These are phyloP conservation scores for Candida adriatica DNA, from an alignment of 805 yeast species.

Conservation along the genomic window DNA sequence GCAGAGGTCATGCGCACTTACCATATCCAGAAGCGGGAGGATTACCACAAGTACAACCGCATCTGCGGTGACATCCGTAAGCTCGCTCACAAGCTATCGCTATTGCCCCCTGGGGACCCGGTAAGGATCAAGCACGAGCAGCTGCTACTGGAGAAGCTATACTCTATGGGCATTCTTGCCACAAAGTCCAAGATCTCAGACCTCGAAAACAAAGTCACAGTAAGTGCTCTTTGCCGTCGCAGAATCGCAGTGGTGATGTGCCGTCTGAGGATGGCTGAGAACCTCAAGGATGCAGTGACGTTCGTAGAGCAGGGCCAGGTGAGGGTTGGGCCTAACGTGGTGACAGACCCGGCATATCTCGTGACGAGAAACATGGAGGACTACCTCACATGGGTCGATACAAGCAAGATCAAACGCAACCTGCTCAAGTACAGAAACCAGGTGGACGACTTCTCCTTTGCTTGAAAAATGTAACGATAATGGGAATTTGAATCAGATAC, in stretches of 20 bases:
- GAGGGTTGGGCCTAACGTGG: constrained; percentile 91
- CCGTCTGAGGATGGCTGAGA: constrained; percentile 88
- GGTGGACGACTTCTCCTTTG: constrained; percentile 51
- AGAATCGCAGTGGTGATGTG: constrained; percentile 94
- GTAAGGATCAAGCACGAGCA: constrained; percentile 85
- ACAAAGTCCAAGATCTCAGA: constrained; percentile 89
- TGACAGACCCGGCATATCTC: constrained; percentile 92
- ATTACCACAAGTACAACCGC: constrained; percentile 88
- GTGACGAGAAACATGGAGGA: constrained; percentile 94
- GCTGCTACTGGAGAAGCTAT: constrained; percentile 77
- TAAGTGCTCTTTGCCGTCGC: constrained; percentile 86
- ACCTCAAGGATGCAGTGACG: constrained; percentile 79
- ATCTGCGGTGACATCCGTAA: constrained; percentile 90
- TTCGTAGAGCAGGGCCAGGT: constrained; percentile 97
- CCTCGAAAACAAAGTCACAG: constrained; percentile 85
- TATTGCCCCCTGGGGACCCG: constrained; percentile 83
- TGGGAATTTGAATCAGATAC: too few relatives aligned
- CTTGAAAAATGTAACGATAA: constrained; percentile 21
- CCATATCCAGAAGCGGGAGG: constrained; percentile 92
- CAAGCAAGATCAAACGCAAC: constrained; percentile 86
- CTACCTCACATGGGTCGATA: constrained; percentile 96
- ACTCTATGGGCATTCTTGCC: constrained; percentile 80
- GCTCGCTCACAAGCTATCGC: constrained; percentile 76
- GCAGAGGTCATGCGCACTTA: constrained; percentile 94
- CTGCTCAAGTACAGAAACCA: constrained; percentile 80